Percentiles rank a stretch among this genome's conserved stretches.
These are phyloP conservation scores for Lagerstroemia speciosa DNA, from an alignment of 345 rosid species.

Conservation along the genomic window DNA sequence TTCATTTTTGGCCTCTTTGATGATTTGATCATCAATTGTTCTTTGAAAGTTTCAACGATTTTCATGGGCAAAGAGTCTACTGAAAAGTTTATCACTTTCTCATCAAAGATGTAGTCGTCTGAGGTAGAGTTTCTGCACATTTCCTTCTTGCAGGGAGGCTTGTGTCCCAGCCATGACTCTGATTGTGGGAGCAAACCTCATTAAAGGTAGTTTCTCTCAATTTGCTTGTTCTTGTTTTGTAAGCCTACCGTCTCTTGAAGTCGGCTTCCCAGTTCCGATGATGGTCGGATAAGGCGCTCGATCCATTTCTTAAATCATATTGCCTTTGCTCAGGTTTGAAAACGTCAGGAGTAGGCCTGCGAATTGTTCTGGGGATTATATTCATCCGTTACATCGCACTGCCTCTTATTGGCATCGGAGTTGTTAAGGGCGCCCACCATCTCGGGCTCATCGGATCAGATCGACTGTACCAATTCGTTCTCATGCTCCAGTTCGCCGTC, in stretches of 20 bases:
- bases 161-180: constrained; percentile 24
- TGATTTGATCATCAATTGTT: neutral
- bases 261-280: neutral
- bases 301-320: neutral
- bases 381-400: constrained; percentile 10
- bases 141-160: constrained; percentile 17
- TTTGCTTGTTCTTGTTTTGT: too few relatives aligned
- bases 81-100: too few relatives aligned
- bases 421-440: constrained; percentile 17
- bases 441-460: constrained; percentile 14
- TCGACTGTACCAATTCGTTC: constrained; percentile 14
- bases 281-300: too few relatives aligned
- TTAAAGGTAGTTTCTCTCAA: constrained; percentile 5
- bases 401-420: constrained; percentile 18
- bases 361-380: constrained; percentile 15
- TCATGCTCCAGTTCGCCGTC: constrained; percentile 26
- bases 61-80: neutral
- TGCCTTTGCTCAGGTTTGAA: constrained; percentile 13
- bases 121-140: neutral
- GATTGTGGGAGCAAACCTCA: constrained; percentile 28
- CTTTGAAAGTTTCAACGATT: neutral
- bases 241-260: neutral
- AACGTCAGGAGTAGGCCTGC: neutral
- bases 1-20: too few relatives aligned
- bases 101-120: too few relatives aligned